These are phyloP conservation scores for Ceratocystis cacaofunesta DNA, from an alignment of 2,329 filamentous ascomycete species.

Conservation along the genomic window DNA sequence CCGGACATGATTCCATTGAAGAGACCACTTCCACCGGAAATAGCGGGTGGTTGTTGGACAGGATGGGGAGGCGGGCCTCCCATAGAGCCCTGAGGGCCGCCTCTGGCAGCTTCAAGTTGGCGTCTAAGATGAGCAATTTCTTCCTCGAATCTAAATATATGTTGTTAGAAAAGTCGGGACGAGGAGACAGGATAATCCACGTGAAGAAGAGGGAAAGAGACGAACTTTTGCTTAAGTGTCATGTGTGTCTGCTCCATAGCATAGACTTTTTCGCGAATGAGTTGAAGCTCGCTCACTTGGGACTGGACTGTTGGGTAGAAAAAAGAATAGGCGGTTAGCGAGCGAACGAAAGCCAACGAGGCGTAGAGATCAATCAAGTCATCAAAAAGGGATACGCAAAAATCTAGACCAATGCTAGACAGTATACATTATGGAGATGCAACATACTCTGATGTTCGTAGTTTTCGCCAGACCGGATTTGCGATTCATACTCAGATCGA, in stretches of 20 bases:
- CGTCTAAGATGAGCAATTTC: slow-evolving; percentile 74
- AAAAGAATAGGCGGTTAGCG: slow-evolving; percentile 18
- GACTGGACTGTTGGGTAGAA: slow-evolving; percentile 49
- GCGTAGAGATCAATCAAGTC: slow-evolving; percentile 6
- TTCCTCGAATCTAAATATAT: slow-evolving; percentile 63
- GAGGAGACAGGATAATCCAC: not conserved
- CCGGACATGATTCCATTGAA: slow-evolving; percentile 96
- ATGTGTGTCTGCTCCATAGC: slow-evolving; percentile 82
- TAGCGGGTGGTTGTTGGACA: slow-evolving; percentile 72
- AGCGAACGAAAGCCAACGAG: slow-evolving; percentile 17
- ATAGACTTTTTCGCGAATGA: slow-evolving; percentile 86
- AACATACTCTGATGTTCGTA: slow-evolving; percentile 88
- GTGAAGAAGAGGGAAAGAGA: not conserved
- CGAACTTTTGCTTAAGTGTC: slow-evolving; percentile 74
- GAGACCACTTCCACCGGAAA: slow-evolving; percentile 80
- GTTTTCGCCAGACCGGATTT: slow-evolving; percentile 65
- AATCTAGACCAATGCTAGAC: not conserved
- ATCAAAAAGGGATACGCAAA: not conserved
- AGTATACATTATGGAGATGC: slow-evolving; percentile 8
- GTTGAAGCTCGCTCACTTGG: slow-evolving; percentile 88
- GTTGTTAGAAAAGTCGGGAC: not conserved
- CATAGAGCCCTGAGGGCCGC: slow-evolving; percentile 42
- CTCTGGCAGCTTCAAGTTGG: slow-evolving; percentile 66
- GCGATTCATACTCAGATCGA: slow-evolving; percentile 76
- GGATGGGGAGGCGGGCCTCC: slow-evolving; percentile 58